phyloP scores from a whole-genome alignment of 139 green algal species.

The Picochlorum sp. region DNA sequence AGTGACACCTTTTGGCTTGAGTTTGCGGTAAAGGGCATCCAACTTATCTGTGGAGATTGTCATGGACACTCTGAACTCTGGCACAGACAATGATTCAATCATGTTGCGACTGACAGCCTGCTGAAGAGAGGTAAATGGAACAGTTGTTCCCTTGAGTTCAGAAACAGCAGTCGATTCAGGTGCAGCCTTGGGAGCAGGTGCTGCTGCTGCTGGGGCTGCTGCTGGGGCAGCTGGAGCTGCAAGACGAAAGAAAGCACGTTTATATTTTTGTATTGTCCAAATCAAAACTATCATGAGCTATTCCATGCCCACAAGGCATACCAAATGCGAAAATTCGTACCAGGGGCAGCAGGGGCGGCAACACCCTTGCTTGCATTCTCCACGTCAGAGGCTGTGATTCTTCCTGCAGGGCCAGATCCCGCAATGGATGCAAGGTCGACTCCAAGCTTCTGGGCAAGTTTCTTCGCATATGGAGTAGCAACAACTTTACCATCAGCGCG shows the following conservation, averaged over 20 bases:
- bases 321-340: too few relatives aligned
- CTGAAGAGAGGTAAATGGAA: slow-evolving; percentile 87
- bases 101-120: slow-evolving; percentile 89
- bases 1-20: slow-evolving; percentile 97
- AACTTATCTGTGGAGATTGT: slow-evolving; percentile 87
- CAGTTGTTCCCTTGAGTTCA: slow-evolving; percentile 74
- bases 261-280: not conserved
- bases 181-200: slow-evolving; percentile 22
- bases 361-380: slow-evolving; percentile 44
- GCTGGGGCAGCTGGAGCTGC: slow-evolving; percentile 19
- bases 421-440: slow-evolving; percentile 73
- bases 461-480: slow-evolving; percentile 97
- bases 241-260: too few relatives aligned
- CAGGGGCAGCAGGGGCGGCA: slow-evolving; percentile 26
- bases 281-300: not conserved
- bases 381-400: slow-evolving; percentile 90
- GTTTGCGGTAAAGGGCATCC: slow-evolving; percentile 87
- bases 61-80: slow-evolving; percentile 88
- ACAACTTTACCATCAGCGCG: slow-evolving; percentile 61
- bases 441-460: slow-evolving; percentile 88
- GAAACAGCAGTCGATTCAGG: slow-evolving; percentile 47
- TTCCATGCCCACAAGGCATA: too few relatives aligned
- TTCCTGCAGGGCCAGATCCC: slow-evolving; percentile 78
- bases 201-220: slow-evolving; percentile 22
- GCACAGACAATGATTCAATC: slow-evolving; percentile 81